phyloP scores from a whole-genome alignment of 1,284 basidiomycete genomes.

The Heterobasidion annosum region DNA sequence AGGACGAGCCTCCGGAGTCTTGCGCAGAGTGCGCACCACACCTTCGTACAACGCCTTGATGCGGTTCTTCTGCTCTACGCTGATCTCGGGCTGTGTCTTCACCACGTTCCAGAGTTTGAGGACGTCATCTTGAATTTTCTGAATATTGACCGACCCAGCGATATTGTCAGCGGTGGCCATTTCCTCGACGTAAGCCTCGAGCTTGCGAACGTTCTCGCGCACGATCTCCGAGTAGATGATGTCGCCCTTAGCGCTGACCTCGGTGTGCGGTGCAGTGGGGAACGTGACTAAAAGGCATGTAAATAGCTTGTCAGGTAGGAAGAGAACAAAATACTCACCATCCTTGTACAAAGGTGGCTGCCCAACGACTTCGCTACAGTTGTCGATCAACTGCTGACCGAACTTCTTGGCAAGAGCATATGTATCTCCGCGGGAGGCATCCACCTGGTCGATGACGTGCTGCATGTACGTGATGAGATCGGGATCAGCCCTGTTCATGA shows the following conservation, averaged over 20 bases:
- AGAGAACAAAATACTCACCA: constrained; percentile 39
- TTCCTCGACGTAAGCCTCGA: constrained; percentile 97
- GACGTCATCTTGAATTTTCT: constrained; percentile 95
- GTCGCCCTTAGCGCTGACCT: constrained; percentile 89
- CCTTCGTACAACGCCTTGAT: constrained; percentile 97
- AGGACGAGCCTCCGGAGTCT: constrained; percentile 47
- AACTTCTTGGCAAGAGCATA: constrained; percentile 95
- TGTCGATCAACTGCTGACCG: constrained; percentile 92
- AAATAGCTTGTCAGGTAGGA: constrained; percentile 5
- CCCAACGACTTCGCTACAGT: constrained; percentile 81
- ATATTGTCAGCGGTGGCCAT: constrained; percentile 95
- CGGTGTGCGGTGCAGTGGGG: constrained; percentile 95
- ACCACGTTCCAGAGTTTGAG: constrained; percentile 96
- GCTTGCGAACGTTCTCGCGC: constrained; percentile 91
- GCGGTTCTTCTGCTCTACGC: constrained; percentile 92
- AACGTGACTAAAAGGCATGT: constrained; percentile 67
- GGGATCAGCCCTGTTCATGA: constrained; percentile 96
- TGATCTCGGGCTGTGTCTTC: constrained; percentile 94
- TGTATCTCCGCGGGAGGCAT: constrained; percentile 80
- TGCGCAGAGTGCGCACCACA: constrained; percentile 77
- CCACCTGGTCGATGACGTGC: constrained; percentile 83
- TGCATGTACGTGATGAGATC: constrained; percentile 92
- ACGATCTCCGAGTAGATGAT: constrained; percentile 94
- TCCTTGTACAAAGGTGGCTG: constrained; percentile 88
- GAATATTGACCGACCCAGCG: constrained; percentile 78